Percentiles rank a stretch among this genome's conserved stretches.
Evolutionary conservation across 192 early-diverging fungal genomes (phyloP).

Genomic region (Nowakowskiella sp.): DNA sequence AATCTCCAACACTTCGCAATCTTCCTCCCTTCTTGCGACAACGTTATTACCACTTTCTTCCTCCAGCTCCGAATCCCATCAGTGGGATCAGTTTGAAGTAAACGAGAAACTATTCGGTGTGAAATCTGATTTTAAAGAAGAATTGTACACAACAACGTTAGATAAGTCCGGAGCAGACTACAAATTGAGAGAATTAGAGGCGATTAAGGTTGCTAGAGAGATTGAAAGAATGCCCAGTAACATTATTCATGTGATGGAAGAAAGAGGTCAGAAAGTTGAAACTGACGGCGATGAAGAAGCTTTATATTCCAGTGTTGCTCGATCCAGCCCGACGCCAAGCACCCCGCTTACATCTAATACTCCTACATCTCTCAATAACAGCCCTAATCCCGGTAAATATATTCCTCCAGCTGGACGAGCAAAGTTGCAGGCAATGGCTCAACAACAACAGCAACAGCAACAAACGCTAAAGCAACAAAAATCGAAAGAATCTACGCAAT

Average conservation of each 20-base stretch:
- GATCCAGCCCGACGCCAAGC: no score
- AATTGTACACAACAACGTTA: constrained; percentile 90
- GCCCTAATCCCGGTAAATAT: constrained; percentile 65
- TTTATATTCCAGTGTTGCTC: constrained; percentile 66
- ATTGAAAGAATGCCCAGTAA: constrained; percentile 68
- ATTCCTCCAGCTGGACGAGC: constrained; percentile 80
- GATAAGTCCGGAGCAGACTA: constrained; percentile 76
- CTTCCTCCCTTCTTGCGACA: constrained; percentile 14
- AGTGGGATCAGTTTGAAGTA: constrained; percentile 95
- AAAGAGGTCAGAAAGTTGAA: constrained; percentile 59
- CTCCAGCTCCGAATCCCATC: constrained; percentile 1
- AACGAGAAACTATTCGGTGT: constrained; percentile 94
- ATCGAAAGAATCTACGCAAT: background rate
- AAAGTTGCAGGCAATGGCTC: constrained; percentile 52
- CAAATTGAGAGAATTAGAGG: constrained; percentile 80
- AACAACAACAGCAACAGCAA: constrained; percentile 27
- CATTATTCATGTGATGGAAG: constrained; percentile 86
- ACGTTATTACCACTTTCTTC: constrained; percentile 22
- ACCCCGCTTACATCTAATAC: constrained; percentile 5
- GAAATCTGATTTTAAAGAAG: constrained; percentile 90
- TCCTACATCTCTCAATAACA: constrained; percentile 13
- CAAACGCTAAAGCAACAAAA: constrained; percentile 7
- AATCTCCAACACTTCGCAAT: constrained; percentile 11
- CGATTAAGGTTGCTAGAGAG: constrained; percentile 79
- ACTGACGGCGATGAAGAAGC: constrained; percentile 83